Base-by-base conservation (phyloP, 495 filamentous ascomycete genomes). In the Xylaria palmicola region DNA sequence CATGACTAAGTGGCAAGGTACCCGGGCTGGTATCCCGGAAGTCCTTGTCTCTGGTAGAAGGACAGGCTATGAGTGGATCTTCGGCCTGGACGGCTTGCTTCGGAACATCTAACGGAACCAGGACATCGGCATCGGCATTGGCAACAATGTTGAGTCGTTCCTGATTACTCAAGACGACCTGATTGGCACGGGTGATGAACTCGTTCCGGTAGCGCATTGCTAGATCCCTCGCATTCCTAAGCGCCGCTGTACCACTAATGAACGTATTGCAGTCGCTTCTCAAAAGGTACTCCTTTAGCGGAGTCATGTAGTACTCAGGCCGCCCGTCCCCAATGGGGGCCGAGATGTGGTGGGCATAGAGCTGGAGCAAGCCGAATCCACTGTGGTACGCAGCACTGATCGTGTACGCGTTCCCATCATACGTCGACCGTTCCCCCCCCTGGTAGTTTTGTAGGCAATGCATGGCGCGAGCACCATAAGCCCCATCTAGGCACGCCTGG, bases 381-480 rank as follows among this genome's bases (percentile, higher is more conserved):
- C 32, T 22, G 51, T 71, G 55, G 54, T 81, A 83, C 36, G 65
- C 74, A 20, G 76, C 69, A 50, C 68, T 77, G 40, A 77, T 70
- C 24, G 74, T 76, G 59, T 74, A 73, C 12, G 77, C 71, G 43
- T 80, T 79, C 52, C 68, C 67, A 62, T 81, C 75, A 56, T 75
- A 81, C 1, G 57, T 52, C 0, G 69, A 66, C 56, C 75, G 62
- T 17, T 71, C 65, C 34, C 66, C 40, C 53, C 63, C 62, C n/a
- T n/a, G n/a, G 50, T 79, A 81, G 61, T 69, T 77, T 64, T 77
- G 72, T 50, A 83, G 68, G 36, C 56, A 56, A 41, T 77, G 74
- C 69, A 81, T 81, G 30, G 58, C 78, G 45, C 77, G 75, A 37
- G 75, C 77, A 12, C 79, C 79, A 17, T 76, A 47, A 9, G 78